These are phyloP conservation scores for Jacaranda mimosifolia DNA, from an alignment of 257 asterid species.

Conservation along the genomic window DNA sequence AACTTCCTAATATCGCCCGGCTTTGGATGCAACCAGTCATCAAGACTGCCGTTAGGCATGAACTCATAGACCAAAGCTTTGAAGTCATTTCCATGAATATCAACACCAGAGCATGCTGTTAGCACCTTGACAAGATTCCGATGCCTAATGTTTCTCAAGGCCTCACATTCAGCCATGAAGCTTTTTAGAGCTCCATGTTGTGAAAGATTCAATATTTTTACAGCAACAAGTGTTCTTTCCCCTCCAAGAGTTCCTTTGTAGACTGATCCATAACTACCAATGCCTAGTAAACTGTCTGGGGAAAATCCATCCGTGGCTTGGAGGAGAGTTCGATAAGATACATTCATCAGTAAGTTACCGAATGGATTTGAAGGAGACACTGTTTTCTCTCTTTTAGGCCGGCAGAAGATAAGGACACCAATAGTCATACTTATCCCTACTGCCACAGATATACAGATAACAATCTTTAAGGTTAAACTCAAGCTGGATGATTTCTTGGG, in stretches of 20 bases:
- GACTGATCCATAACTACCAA: conserved; percentile 42
- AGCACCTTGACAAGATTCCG: conserved; percentile 41
- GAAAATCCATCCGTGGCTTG: conserved; percentile 44
- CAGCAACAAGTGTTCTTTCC: conserved; percentile 26
- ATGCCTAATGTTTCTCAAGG: conserved; percentile 39
- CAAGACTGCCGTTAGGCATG: conserved; percentile 36
- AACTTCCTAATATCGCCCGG: not conserved
- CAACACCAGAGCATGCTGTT: conserved; percentile 37
- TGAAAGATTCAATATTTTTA: conserved; percentile 34
- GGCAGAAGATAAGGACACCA: not conserved
- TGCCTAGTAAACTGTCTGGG: conserved; percentile 32
- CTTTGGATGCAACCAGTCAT: conserved; percentile 39
- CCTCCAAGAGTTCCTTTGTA: conserved; percentile 34
- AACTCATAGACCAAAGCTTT: conserved; percentile 44
- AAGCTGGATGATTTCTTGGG: conserved; percentile 4
- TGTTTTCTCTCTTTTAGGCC: conserved; percentile 5
- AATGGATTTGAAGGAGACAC: not conserved
- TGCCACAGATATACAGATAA: not conserved
- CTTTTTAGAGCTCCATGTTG: conserved; percentile 40
- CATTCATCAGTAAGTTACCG: not conserved
- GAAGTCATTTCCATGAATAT: conserved; percentile 35
- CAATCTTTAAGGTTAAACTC: conserved; percentile 23
- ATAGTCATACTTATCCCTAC: conserved; percentile 26
- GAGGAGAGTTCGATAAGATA: conserved; percentile 36
- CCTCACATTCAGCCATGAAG: conserved; percentile 44